A percentile compares a stretch with the other conserved stretches of the same genome.
phyloP scores from a whole-genome alignment of 2,329 filamentous ascomycete genomes.

The Sporothrix protearum region DNA sequence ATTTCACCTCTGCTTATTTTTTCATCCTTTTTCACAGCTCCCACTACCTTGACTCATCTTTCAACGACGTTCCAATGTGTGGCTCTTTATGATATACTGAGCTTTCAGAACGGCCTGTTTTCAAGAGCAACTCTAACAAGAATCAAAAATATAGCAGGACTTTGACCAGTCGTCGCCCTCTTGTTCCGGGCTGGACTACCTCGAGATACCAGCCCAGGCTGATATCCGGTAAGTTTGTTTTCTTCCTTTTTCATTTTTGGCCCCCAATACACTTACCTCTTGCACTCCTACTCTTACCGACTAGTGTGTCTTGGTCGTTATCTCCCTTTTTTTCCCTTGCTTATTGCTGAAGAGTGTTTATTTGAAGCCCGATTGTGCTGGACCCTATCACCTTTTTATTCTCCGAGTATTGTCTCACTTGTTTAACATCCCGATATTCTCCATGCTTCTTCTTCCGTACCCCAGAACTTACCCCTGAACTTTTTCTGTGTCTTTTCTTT shows the following conservation, averaged over 20 bases:
- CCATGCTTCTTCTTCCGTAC: not conserved
- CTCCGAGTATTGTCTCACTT: not conserved
- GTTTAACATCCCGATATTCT: not conserved
- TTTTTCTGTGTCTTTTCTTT: not conserved
- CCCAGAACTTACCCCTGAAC: not conserved
- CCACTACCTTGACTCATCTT: not conserved
- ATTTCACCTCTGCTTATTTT: not conserved
- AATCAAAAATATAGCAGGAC: slow-evolving; percentile 41
- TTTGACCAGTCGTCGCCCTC: slow-evolving; percentile 53
- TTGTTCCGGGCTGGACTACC: slow-evolving; percentile 51
- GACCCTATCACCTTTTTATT: not conserved
- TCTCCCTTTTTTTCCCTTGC: not conserved
- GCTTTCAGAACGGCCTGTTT: not conserved
- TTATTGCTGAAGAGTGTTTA: not conserved
- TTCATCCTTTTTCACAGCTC: not conserved
- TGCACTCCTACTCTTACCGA: not conserved
- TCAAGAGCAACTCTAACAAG: slow-evolving; percentile 3
- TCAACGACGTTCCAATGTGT: not conserved
- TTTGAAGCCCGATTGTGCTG: not conserved
- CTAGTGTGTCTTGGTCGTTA: not conserved
- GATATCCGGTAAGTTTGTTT: slow-evolving; percentile 52
- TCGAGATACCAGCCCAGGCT: slow-evolving; percentile 49
- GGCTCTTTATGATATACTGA: not conserved
- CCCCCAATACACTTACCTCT: not conserved
- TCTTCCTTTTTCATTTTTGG: not conserved